Conservation (phyloP, 2,329 filamentous ascomycete species). For the Phyllosticta citrichinensis region DNA sequence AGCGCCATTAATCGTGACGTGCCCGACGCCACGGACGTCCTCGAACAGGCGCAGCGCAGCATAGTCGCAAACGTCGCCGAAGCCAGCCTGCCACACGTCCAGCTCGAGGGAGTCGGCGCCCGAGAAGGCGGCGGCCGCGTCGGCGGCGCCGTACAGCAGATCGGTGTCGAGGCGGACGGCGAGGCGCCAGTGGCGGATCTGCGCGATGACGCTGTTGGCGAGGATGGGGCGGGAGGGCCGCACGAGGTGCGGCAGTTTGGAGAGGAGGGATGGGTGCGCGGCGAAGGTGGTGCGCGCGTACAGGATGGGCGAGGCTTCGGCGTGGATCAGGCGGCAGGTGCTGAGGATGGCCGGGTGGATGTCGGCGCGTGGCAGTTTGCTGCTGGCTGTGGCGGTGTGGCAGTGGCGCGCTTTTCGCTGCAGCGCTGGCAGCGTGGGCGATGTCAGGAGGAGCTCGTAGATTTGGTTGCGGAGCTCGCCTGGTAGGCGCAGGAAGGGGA, state of each 20-base stretch:
- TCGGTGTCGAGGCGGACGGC: conserved; percentile 41
- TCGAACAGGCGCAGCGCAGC: conserved; percentile 35
- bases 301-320: conserved; percentile 35
- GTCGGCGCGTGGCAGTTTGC: conserved; percentile 8
- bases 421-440: conserved; percentile 14
- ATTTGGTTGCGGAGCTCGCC: conserved; percentile 53
- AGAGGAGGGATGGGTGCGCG: conserved; percentile 39
- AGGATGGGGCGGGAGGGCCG: conserved; percentile 27
- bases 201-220: conserved; percentile 18
- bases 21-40: conserved; percentile 35
- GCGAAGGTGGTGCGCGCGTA: conserved; percentile 42
- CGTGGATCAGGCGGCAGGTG: conserved; percentile 31
- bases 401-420: conserved; percentile 18
- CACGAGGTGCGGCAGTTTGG: conserved; percentile 34
- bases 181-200: conserved; percentile 37
- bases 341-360: conserved; percentile 33
- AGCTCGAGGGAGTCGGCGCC: conserved; percentile 38
- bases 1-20: conserved; percentile 34
- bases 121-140: conserved; percentile 35
- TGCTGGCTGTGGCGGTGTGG: conserved; percentile 11
- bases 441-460: conserved; percentile 30
- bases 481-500: conserved; percentile 39
- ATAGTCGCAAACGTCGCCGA: conserved; percentile 28
- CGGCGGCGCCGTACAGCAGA: conserved; percentile 31
- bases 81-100: conserved; percentile 38